phyloP scores from a whole-genome alignment of 352 stramenopile genomes.

The Phytopythium vexans region DNA sequence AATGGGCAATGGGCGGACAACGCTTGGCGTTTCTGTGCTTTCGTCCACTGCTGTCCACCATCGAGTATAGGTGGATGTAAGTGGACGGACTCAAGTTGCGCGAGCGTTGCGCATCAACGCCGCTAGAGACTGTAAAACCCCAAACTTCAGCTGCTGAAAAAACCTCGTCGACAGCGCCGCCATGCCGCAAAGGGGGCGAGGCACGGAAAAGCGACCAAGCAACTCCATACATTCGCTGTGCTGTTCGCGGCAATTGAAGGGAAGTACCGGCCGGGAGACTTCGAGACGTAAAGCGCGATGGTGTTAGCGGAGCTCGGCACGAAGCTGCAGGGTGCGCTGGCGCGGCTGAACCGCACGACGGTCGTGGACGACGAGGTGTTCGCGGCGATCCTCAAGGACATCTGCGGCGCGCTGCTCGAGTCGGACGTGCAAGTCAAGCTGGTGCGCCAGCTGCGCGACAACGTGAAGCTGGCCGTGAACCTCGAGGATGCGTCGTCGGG shows the following conservation, averaged over 20 bases:
- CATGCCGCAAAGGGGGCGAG: too few species aligned
- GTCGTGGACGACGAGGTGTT: constrained; percentile 90
- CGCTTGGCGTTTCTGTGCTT: constrained; percentile 4
- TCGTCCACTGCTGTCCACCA: background rate
- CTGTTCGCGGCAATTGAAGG: too few species aligned
- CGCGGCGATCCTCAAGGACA: constrained; percentile 89
- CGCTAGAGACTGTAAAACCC: too few species aligned
- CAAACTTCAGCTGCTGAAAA: too few species aligned
- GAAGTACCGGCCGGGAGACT: too few species aligned
- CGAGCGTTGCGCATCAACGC: too few species aligned
- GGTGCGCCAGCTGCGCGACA: constrained; percentile 86
- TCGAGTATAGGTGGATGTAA: background rate
- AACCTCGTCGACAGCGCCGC: too few species aligned
- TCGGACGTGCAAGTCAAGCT: constrained; percentile 89
- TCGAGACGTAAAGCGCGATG: constrained; percentile 35
- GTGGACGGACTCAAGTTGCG: background rate
- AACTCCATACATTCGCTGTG: too few species aligned
- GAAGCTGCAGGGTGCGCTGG: constrained; percentile 84
- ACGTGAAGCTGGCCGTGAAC: constrained; percentile 87
- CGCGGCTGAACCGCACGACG: constrained; percentile 84
- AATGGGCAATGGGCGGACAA: constrained; percentile 1
- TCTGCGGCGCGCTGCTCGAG: constrained; percentile 87
- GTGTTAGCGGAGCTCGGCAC: constrained; percentile 87
- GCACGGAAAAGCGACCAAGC: too few species aligned
- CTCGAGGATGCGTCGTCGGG: constrained; percentile 75